Evolutionary conservation across 768 basidiomycete species (phyloP), one percentile per base, ranked within the genome.

Genomic region (Cubamyces sp.): DNA sequence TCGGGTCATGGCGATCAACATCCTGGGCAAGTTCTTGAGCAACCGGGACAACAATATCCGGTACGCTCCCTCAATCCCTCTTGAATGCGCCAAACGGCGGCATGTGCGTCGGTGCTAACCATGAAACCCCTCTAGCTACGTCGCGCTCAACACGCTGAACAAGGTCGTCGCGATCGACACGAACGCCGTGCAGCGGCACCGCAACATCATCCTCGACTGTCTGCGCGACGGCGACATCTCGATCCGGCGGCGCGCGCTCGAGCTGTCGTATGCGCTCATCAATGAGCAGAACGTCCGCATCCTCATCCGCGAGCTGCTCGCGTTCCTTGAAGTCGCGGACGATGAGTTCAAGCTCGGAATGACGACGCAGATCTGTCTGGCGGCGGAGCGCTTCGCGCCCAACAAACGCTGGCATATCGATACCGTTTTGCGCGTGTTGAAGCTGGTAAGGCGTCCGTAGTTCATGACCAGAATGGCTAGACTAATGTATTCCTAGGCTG

Each of bases 351-450:
- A 99, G 77, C 85, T 94, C 15, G 91, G 94, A 0, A 90, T 99
- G 87, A 99, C 97, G 0, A 98, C 96, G 0, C 96, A 99, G 74
- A 95, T 99, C 50, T 93, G 90, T 56, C 79, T 98, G 25, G 96
- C 95, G 2, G 97, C 97, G 0, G 97, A 99, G 75, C 82, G 95
- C 47, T 98, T 93, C 71, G 96, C 96, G 0, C 97, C 97, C 0
- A 98, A 96, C 75, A 96, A 96, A 76, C 83, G 97, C 65, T 99
- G 96, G 96, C 97, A 99, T 73, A 99, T 99, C 54, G 97, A 98
- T 74, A 98, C 97, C 0, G 92, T 98, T 4, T 76, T 99, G 50
- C 85, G 97, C 28, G 92, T 94, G 2, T 75, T 99, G 64, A 96
- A 95, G 74, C 77, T 98, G 70, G 96, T 96, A 61, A 60, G 34